These are phyloP conservation scores for Exobasidium cylindrosporum DNA, from an alignment of 1,284 basidiomycete species.

Conservation along the genomic window DNA sequence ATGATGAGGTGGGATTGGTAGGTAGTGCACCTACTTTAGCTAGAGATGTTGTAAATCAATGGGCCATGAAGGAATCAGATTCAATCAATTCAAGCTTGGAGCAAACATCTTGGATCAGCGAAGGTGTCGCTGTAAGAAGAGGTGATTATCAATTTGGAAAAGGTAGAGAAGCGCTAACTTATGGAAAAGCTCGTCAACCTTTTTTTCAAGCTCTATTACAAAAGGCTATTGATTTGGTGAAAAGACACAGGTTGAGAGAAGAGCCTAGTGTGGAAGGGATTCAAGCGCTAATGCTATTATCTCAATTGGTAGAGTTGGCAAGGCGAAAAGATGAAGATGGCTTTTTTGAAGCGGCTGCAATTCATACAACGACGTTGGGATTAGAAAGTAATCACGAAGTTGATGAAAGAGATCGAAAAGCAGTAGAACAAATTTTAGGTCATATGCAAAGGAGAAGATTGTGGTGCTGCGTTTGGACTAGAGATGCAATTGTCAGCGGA, in stretches of 20 bases:
- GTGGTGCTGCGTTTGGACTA: conserved; percentile 36
- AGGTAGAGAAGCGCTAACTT: conserved; percentile 30
- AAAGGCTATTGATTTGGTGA: conserved; percentile 39
- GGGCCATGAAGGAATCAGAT: not conserved
- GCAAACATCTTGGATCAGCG: not conserved
- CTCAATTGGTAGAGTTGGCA: conserved; percentile 33
- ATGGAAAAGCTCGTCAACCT: conserved; percentile 42
- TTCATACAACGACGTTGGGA: conserved; percentile 15
- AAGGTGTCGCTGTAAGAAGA: not conserved
- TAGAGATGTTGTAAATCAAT: not conserved
- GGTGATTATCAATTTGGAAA: not conserved
- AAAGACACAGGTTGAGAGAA: conserved; percentile 45
- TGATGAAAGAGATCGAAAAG: conserved; percentile 21
- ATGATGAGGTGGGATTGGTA: not conserved
- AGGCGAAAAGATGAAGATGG: conserved; percentile 9
- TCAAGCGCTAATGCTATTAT: conserved; percentile 32
- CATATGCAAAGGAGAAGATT: conserved; percentile 37
- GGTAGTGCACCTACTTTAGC: not conserved
- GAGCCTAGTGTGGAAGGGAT: conserved; percentile 37
- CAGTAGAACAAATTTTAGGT: conserved; percentile 20
- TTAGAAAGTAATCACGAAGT: conserved; percentile 19
- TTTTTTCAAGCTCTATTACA: conserved; percentile 43
- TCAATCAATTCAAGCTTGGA: not conserved
- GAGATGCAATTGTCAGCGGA: conserved; percentile 33
- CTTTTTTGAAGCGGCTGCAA: conserved; percentile 15